These are phyloP conservation scores for Psilocybe cyanescens DNA, from an alignment of 768 basidiomycete genomes.

Conservation along the genomic window DNA sequence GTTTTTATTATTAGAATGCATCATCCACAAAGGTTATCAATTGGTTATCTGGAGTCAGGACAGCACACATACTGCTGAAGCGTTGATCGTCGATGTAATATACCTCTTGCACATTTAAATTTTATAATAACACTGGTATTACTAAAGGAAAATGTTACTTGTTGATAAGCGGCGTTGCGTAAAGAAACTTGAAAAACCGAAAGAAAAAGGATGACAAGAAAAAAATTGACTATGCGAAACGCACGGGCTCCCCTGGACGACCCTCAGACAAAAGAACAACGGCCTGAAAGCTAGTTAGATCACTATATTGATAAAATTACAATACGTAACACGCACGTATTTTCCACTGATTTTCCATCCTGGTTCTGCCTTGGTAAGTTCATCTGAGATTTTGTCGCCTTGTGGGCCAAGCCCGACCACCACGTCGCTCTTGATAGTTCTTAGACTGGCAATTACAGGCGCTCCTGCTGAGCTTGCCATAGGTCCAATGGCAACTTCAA, in stretches of 20 bases:
- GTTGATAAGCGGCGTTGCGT: neutral
- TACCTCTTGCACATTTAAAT: neutral
- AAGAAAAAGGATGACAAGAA: neutral
- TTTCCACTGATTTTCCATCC: slow-evolving; percentile 98
- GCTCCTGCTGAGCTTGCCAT: slow-evolving; percentile 90
- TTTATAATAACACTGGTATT: too few species aligned
- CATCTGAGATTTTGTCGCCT: slow-evolving; percentile 73
- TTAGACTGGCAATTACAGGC: slow-evolving; percentile 81
- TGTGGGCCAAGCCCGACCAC: slow-evolving; percentile 82
- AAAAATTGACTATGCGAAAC: slow-evolving; percentile 48
- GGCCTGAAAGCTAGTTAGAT: slow-evolving; percentile 51
- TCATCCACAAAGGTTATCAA: neutral
- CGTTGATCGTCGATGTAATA: too few species aligned
- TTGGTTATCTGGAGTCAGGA: too few species aligned
- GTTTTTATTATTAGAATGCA: neutral
- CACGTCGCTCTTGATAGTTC: slow-evolving; percentile 95
- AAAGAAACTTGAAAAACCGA: too few species aligned
- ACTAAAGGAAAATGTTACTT: neutral
- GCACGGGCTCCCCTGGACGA: slow-evolving; percentile 86
- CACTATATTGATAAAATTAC: neutral
- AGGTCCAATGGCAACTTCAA: slow-evolving; percentile 89
- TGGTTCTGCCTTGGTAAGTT: slow-evolving; percentile 81
- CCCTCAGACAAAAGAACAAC: slow-evolving; percentile 88
- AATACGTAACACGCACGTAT: slow-evolving; percentile 68
- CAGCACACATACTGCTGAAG: neutral